A percentile compares a stretch with the other conserved stretches of the same genome.
Conservation (phyloP, 257 asterid species). For the Nicotiana tomentosiformis region DNA sequence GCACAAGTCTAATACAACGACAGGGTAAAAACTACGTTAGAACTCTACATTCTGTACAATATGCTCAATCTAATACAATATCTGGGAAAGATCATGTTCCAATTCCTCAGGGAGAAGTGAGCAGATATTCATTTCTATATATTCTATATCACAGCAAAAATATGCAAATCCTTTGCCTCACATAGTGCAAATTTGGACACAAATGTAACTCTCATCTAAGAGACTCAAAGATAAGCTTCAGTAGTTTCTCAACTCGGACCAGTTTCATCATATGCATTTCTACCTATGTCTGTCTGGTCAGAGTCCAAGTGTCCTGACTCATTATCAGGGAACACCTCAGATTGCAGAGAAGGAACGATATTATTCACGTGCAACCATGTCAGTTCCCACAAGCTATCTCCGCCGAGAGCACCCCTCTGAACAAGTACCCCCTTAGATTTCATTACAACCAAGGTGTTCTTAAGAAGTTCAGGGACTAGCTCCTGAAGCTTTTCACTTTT, state of each 20-base stretch:
- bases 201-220: background rate
- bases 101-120: conserved; percentile 17
- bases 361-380: conserved; percentile 93
- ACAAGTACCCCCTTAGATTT: conserved; percentile 73
- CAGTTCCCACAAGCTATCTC: conserved; percentile 90
- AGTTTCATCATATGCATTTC: conserved; percentile 17
- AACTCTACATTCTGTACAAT: conserved; percentile 39
- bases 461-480: conserved; percentile 76
- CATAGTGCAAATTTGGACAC: conserved; percentile 6
- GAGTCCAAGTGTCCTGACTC: conserved; percentile 30
- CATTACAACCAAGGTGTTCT: conserved; percentile 75
- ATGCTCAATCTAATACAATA: conserved; percentile 22
- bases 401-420: conserved; percentile 72
- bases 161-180: conserved; percentile 8
- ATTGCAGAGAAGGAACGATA: conserved; percentile 62
- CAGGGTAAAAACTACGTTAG: conserved; percentile 21
- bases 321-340: conserved; percentile 60
- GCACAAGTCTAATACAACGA: background rate
- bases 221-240: background rate
- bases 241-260: conserved; percentile 9
- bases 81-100: conserved; percentile 14
- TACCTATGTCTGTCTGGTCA: conserved; percentile 18
- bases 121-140: conserved; percentile 12
- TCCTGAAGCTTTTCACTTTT: conserved; percentile 83
- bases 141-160: conserved; percentile 13